A percentile compares a stretch with the other conserved stretches of the same genome.
These are phyloP conservation scores for Nemania abortiva DNA, from an alignment of 2,329 filamentous ascomycete genomes.

Conservation along the genomic window DNA sequence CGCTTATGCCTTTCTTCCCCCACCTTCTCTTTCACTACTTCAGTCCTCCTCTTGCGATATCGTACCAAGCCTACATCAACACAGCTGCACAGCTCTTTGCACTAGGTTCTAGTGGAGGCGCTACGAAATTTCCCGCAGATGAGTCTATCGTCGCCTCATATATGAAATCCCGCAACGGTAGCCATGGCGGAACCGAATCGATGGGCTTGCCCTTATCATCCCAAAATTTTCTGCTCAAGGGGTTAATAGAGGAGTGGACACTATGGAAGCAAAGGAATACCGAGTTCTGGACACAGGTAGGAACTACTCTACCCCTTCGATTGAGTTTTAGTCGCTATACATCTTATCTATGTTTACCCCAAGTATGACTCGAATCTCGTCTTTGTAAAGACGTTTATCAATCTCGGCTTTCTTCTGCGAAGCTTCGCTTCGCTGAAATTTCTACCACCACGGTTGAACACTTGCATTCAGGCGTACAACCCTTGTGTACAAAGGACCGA, in stretches of 20 bases:
- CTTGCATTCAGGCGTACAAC: background rate
- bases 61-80: background rate
- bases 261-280: background rate
- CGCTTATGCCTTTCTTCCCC: background rate
- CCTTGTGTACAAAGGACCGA: background rate
- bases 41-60: background rate
- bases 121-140: background rate
- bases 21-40: background rate
- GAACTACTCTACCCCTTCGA: background rate
- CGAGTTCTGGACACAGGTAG: background rate
- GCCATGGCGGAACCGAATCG: background rate
- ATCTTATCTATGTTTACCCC: background rate
- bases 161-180: background rate
- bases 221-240: background rate
- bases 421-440: background rate
- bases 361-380: conserved; percentile 8
- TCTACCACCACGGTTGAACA: background rate
- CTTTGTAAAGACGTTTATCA: conserved; percentile 5
- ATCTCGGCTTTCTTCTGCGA: conserved; percentile 7
- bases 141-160: background rate
- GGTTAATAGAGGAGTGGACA: background rate
- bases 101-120: background rate
- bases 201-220: background rate
- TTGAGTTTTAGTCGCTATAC: background rate
- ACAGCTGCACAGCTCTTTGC: background rate